Evolutionary conservation across 1,284 basidiomycete genomes (phyloP).

Genomic region (Malassezia obtusa): DNA sequence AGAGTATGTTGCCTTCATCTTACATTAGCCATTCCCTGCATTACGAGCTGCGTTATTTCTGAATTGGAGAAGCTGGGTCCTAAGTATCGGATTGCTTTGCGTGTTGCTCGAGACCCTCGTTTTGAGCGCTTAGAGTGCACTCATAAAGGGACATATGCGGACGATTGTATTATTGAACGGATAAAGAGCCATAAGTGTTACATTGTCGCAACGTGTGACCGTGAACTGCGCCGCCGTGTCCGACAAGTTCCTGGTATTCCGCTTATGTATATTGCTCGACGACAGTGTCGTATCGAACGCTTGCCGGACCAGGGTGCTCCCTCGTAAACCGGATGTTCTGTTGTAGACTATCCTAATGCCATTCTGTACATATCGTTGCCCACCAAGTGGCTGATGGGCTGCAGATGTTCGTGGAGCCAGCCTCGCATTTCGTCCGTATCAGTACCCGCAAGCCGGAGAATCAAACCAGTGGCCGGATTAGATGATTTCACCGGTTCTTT

Average conservation of each 20-base stretch:
- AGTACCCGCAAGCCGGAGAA: constrained; percentile 64
- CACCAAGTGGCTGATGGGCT: constrained; percentile 51
- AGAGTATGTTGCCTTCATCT: constrained; percentile 59
- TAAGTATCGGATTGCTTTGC: constrained; percentile 86
- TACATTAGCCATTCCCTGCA: constrained; percentile 81
- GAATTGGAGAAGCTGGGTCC: constrained; percentile 96
- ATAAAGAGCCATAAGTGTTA: constrained; percentile 92
- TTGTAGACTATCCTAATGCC: constrained; percentile 16
- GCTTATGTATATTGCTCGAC: constrained; percentile 43
- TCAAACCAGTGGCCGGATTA: constrained; percentile 46
- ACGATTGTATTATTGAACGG: constrained; percentile 93
- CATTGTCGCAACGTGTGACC: constrained; percentile 95
- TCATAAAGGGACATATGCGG: constrained; percentile 91
- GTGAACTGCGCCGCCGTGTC: constrained; percentile 80
- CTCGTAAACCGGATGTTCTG: constrained; percentile 12
- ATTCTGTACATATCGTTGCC: constrained; percentile 32
- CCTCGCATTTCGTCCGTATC: constrained; percentile 62
- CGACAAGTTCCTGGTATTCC: constrained; percentile 57
- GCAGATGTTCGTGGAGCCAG: constrained; percentile 59
- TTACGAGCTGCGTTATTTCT: constrained; percentile 95
- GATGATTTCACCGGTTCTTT: constrained; percentile 1
- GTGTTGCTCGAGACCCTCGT: constrained; percentile 89
- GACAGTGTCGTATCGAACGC: constrained; percentile 41
- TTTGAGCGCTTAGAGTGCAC: constrained; percentile 88
- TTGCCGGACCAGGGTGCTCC: constrained; percentile 44